phyloP scores from a whole-genome alignment of 805 yeast genomes.

The baker's yeast (Saccharomyces cerevisiae) region DNA sequence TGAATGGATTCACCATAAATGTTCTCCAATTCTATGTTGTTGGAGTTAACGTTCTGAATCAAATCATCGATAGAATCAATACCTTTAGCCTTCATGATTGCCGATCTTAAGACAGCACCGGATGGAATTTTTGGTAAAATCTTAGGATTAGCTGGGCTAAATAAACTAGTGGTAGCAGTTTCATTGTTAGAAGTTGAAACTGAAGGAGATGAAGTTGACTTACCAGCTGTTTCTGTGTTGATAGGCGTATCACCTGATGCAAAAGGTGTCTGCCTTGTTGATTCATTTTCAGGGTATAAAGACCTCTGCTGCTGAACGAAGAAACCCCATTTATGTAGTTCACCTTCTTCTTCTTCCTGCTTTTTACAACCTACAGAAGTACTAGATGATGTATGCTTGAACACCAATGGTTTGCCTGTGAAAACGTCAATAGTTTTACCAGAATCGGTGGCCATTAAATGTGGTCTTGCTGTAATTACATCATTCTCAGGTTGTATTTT shows the following conservation, averaged over 20 bases:
- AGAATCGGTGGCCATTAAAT: slow-evolving; percentile 63
- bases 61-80: slow-evolving; percentile 61
- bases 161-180: background rate
- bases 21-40: slow-evolving; percentile 42
- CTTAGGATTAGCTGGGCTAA: slow-evolving; percentile 2
- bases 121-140: slow-evolving; percentile 35
- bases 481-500: background rate
- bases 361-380: slow-evolving; percentile 55
- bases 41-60: slow-evolving; percentile 55
- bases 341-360: slow-evolving; percentile 88
- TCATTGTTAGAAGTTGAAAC: background rate
- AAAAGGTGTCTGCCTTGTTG: background rate
- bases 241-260: background rate
- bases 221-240: background rate
- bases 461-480: slow-evolving; percentile 38
- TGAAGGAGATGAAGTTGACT: background rate
- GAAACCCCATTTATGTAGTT: slow-evolving; percentile 76
- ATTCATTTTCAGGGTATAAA: slow-evolving; percentile 25
- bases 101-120: slow-evolving; percentile 40
- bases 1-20: slow-evolving; percentile 34
- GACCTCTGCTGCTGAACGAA: slow-evolving; percentile 61
- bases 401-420: slow-evolving; percentile 66
- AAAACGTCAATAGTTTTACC: slow-evolving; percentile 52
- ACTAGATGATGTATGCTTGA: slow-evolving; percentile 57
- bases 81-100: slow-evolving; percentile 67